Base-by-base conservation (phyloP, 345 rosid genomes). In the Hypericum androsaemum region DNA sequence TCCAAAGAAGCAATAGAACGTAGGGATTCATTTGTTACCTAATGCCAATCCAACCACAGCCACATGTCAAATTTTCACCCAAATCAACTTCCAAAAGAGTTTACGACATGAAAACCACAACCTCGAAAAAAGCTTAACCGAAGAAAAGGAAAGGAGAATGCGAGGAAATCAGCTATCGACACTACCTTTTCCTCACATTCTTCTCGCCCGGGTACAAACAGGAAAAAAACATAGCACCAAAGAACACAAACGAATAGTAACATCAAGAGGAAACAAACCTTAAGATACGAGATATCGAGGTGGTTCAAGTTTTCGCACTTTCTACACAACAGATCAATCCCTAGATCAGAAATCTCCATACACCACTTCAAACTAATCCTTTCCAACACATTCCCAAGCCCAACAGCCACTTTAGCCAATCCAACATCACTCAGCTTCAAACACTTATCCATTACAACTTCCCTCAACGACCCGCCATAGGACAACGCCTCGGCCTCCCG, bases 341-440 rank as follows among this genome's bases (percentile, higher is more conserved):
- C 92, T 10, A 87, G 58, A 72, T 87, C 92, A 37, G 83, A 70
- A 50, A 87, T 82, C 84, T 90, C 86, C 86, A 87, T 66, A 58
- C 98, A 90, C 98, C 98, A 90, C 59, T 82, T 90, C 81, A 90
- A 70, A 70, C 98, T 84, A 56, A 87, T 51, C 67, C 63, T 82
- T 66, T 81, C 86, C 58, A 90, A 64, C 37, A 22, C 4, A 22
- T 68, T 76, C 50, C 48, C 54, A 54, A 96, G 84, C 17, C 84
- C 76, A 12, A 87, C 67, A 12, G 80, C 96, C 41, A 87, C 82
- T 79, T 74, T 82, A 10, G 86, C 96, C 56, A 90, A 60, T 61
- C 98, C 98, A 58, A 90, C 89, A 69, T 90, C 98, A 57, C 68
- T 84, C 47, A 90, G 56, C 41, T 59, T 70, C 71, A 90, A 71